These are phyloP conservation scores for Capsicum rhomboideum DNA, from an alignment of 257 asterid genomes.

Conservation along the genomic window DNA sequence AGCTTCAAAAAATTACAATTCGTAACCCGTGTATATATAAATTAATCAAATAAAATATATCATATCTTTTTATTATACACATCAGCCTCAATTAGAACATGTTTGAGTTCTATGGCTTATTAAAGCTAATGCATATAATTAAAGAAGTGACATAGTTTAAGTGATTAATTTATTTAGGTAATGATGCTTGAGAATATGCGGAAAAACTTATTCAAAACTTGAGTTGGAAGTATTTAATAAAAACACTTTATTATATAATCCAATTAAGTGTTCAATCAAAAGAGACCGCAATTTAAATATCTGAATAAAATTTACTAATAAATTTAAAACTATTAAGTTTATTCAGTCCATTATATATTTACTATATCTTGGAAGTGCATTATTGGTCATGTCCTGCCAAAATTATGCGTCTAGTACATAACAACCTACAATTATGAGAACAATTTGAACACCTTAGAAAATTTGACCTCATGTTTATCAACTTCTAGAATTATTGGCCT, in stretches of 20 bases:
- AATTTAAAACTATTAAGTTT: not conserved
- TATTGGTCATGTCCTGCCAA: conserved; percentile 26
- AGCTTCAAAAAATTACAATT: too few relatives aligned
- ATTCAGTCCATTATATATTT: not conserved
- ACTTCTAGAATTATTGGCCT: not conserved
- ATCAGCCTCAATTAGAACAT: not conserved
- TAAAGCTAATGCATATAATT: not conserved
- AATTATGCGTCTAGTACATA: conserved; percentile 8
- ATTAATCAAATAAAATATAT: not conserved
- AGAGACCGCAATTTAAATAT: not conserved
- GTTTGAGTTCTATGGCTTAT: fast-evolving
- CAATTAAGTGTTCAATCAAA: not conserved
- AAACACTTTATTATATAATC: not conserved
- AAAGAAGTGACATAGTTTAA: not conserved
- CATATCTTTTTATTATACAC: not conserved
- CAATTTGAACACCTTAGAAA: not conserved
- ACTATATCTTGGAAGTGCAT: conserved; percentile 7
- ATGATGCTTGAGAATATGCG: too few relatives aligned
- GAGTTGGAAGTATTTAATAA: not conserved
- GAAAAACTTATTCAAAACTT: too few relatives aligned
- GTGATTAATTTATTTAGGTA: not conserved
- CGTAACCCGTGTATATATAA: too few relatives aligned
- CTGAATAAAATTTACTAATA: not conserved
- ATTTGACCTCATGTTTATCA: conserved; percentile 1
- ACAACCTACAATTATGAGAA: conserved; percentile 8